A percentile compares a stretch with the other conserved stretches of the same genome.
These are phyloP conservation scores for Candida nanaspora DNA, from an alignment of 805 yeast genomes.

Conservation along the genomic window DNA sequence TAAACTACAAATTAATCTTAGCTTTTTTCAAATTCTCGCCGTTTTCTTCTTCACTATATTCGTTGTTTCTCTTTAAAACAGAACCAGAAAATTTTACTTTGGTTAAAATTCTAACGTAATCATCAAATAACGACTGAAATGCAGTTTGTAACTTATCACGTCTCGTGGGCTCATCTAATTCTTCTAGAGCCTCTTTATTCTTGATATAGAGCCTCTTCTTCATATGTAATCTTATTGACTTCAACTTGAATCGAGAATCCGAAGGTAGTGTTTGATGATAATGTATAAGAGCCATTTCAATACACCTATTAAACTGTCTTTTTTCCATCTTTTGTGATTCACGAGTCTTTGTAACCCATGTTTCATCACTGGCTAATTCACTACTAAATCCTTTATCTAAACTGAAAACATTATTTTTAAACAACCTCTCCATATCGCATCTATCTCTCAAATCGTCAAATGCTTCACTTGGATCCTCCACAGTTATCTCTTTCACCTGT, in stretches of 20 bases:
- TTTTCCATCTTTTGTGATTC: conserved; percentile 52
- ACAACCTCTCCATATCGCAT: conserved; percentile 55
- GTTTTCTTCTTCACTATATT: not conserved
- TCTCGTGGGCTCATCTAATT: conserved; percentile 55
- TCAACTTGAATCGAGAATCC: too few species aligned
- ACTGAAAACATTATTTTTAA: conserved; percentile 21
- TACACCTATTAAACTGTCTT: conserved; percentile 68
- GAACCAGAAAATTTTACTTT: conserved; percentile 13
- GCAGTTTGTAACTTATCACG: conserved; percentile 73
- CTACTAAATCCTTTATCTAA: not conserved
- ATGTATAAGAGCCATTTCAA: conserved; percentile 66
- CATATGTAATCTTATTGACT: conserved; percentile 49
- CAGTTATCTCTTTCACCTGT: conserved; percentile 62
- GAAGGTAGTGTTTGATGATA: too few species aligned
- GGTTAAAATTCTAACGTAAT: conserved; percentile 53
- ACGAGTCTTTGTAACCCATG: conserved; percentile 36
- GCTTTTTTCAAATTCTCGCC: too few species aligned
- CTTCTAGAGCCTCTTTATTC: conserved; percentile 70
- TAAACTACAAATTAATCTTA: too few species aligned
- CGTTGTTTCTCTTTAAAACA: not conserved
- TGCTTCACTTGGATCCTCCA: conserved; percentile 90
- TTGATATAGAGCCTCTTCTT: conserved; percentile 71
- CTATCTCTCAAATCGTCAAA: conserved; percentile 90
- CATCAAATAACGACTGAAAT: conserved; percentile 59
- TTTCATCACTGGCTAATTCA: conserved; percentile 15